Evolutionary conservation across 306 rosid species (phyloP).

Genomic region (Cucurbita ficifolia): DNA sequence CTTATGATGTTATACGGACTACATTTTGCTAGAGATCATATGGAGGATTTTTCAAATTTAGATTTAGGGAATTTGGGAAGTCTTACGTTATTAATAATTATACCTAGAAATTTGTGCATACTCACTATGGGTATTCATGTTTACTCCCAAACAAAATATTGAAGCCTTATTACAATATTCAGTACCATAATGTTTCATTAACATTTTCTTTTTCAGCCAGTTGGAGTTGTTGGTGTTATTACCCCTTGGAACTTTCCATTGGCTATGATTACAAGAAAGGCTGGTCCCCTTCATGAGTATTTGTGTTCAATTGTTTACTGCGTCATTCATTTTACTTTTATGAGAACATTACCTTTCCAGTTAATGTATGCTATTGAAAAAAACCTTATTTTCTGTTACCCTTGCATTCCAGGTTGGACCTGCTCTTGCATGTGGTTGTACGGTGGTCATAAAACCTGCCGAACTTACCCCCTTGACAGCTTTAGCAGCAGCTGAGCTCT

Average conservation of each 20-base stretch:
- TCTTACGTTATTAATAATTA: background rate
- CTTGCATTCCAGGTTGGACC: slow-evolving; percentile 72
- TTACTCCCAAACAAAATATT: background rate
- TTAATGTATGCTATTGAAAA: background rate
- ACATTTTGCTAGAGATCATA: background rate
- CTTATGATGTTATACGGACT: background rate
- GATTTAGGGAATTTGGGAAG: slow-evolving; percentile 1
- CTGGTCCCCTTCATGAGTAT: slow-evolving; percentile 14
- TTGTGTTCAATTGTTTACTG: background rate
- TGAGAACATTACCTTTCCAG: background rate
- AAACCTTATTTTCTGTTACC: slow-evolving; percentile 9
- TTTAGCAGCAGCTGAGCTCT: slow-evolving; percentile 91
- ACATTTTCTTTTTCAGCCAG: slow-evolving; percentile 53
- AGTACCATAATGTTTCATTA: background rate
- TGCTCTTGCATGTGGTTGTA: slow-evolving; percentile 97
- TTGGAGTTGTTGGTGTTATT: slow-evolving; percentile 92
- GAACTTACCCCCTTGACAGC: slow-evolving; percentile 96
- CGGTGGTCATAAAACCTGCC: slow-evolving; percentile 89
- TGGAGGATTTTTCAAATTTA: background rate
- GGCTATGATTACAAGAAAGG: slow-evolving; percentile 98
- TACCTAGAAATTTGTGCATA: slow-evolving; percentile 2
- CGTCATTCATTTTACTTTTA: background rate
- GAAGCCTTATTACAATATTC: background rate
- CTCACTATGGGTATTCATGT: slow-evolving; percentile 1
- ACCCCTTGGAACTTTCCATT: slow-evolving; percentile 96